phyloP scores from a whole-genome alignment of 768 basidiomycete species.

The Naganishia randhawae region DNA sequence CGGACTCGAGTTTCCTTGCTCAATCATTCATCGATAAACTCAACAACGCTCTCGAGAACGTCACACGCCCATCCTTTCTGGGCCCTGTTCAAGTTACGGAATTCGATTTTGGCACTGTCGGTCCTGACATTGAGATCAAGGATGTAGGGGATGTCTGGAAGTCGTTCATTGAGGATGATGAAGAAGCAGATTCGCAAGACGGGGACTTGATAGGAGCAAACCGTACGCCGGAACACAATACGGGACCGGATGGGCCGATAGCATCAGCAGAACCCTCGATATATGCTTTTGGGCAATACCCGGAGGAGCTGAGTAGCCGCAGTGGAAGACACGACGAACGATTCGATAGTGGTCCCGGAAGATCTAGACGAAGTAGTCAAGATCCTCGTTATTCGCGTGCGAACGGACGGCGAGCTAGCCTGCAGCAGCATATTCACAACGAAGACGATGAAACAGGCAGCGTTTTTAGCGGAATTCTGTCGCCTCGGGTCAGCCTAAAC shows the following conservation, averaged over 20 bases:
- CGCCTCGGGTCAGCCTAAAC: slow-evolving; percentile 23
- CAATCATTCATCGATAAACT: slow-evolving; percentile 67
- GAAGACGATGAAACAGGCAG: slow-evolving; percentile 28
- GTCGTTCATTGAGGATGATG: slow-evolving; percentile 84
- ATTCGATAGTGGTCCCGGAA: slow-evolving; percentile 5
- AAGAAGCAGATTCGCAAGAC: slow-evolving; percentile 55
- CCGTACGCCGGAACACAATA: slow-evolving; percentile 23
- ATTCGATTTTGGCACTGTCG: slow-evolving; percentile 76
- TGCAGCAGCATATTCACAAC: not conserved
- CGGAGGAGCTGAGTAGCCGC: slow-evolving; percentile 6
- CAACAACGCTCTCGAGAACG: slow-evolving; percentile 69
- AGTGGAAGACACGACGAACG: slow-evolving; percentile 11
- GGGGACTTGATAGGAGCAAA: slow-evolving; percentile 55
- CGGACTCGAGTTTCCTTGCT: slow-evolving; percentile 68
- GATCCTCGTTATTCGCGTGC: slow-evolving; percentile 12
- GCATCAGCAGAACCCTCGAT: slow-evolving; percentile 10
- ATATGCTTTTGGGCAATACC: slow-evolving; percentile 7
- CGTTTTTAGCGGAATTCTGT: slow-evolving; percentile 30
- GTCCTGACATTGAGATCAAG: slow-evolving; percentile 82
- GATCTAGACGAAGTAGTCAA: slow-evolving; percentile 11
- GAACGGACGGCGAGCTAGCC: slow-evolving; percentile 6
- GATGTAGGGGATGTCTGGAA: slow-evolving; percentile 90
- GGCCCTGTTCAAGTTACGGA: slow-evolving; percentile 83
- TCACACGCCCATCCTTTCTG: slow-evolving; percentile 83
- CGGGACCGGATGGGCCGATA: slow-evolving; percentile 26